Percentiles rank a stretch among this genome's conserved stretches.
phyloP scores from a whole-genome alignment of 768 basidiomycete species.

The Kwoniella heveanensis region DNA sequence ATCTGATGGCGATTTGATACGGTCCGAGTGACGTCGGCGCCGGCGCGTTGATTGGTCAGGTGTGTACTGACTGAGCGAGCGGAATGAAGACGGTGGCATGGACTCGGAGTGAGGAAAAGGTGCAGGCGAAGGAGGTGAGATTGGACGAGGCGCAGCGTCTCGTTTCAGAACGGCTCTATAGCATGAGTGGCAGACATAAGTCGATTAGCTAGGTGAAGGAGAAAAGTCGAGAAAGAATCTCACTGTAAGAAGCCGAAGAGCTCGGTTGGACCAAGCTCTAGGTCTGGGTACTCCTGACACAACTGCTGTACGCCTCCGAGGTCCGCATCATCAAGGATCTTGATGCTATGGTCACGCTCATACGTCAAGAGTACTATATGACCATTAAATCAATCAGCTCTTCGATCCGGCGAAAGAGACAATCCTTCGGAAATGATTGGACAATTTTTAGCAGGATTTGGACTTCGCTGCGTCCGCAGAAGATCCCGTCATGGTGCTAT shows the following conservation, averaged over 20 bases:
- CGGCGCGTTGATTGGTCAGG: conserved; percentile 22
- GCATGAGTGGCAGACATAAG: not conserved
- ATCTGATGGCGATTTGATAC: conserved; percentile 40
- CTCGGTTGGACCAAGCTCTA: conserved; percentile 34
- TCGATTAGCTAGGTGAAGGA: not conserved
- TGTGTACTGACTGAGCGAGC: conserved; percentile 25
- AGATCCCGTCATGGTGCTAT: too few species aligned
- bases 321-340: conserved; percentile 38
- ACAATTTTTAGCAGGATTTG: too few species aligned
- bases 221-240: conserved; percentile 5
- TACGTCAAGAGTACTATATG: conserved; percentile 30
- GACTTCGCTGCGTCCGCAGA: too few species aligned
- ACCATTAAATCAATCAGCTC: not conserved
- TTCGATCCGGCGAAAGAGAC: too few species aligned
- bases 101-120: conserved; percentile 34
- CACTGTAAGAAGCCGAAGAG: conserved; percentile 44
- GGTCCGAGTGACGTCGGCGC: conserved; percentile 34
- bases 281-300: conserved; percentile 30
- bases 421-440: too few species aligned
- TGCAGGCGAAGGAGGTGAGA: conserved; percentile 28
- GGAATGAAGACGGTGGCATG: conserved; percentile 38
- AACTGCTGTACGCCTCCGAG: conserved; percentile 29
- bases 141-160: not conserved
- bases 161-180: conserved; percentile 10
- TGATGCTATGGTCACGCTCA: conserved; percentile 35